Percentiles rank a stretch among this genome's conserved stretches.
Conservation (phyloP, 2,329 filamentous ascomycete species). For the Fusarium dimerum region DNA sequence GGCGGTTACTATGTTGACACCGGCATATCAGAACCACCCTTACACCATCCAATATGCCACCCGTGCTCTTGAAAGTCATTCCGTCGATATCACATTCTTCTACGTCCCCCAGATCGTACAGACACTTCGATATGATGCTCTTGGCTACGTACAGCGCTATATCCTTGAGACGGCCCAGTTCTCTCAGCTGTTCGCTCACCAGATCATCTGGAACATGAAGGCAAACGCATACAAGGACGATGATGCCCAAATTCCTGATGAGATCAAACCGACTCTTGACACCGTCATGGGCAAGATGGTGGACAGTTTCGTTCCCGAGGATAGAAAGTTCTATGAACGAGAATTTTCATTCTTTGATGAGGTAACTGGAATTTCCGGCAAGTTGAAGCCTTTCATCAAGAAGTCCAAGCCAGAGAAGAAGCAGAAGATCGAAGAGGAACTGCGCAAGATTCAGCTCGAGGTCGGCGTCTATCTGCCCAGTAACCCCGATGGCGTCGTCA, state of each 20-base stretch:
- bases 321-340: constrained; percentile 85
- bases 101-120: constrained; percentile 99
- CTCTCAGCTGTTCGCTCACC: constrained; percentile 97
- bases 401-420: constrained; percentile 94
- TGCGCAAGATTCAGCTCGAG: constrained; percentile 95
- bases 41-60: constrained; percentile 97
- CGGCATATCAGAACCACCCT: constrained; percentile 86
- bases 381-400: constrained; percentile 91
- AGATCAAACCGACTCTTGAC: constrained; percentile 91
- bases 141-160: constrained; percentile 95
- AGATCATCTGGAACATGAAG: constrained; percentile 99
- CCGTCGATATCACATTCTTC: constrained; percentile 97
- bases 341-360: constrained; percentile 99
- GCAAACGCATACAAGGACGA: constrained; percentile 98
- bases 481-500: constrained; percentile 95
- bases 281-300: constrained; percentile 85
- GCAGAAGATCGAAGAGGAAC: constrained; percentile 97
- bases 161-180: constrained; percentile 96
- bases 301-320: constrained; percentile 74
- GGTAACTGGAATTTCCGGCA: constrained; percentile 93
- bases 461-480: constrained; percentile 96
- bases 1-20: constrained; percentile 89
- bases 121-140: constrained; percentile 83
- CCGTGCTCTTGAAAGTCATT: constrained; percentile 88
- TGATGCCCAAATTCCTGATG: constrained; percentile 84